These are phyloP conservation scores for Lachnellula cervina DNA, from an alignment of 2,329 filamentous ascomycete genomes.

Conservation along the genomic window DNA sequence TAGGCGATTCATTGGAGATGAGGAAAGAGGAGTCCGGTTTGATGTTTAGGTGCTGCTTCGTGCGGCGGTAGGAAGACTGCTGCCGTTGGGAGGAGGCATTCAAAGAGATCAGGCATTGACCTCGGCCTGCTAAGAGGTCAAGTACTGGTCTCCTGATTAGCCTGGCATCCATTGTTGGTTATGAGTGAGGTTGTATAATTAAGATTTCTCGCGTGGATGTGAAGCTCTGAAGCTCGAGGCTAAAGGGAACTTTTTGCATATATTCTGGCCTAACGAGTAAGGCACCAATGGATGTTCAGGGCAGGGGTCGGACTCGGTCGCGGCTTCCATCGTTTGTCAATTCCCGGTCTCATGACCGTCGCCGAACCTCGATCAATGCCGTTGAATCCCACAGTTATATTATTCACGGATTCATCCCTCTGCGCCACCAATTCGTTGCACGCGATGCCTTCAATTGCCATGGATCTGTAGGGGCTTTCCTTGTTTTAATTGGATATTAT, in stretches of 20 bases:
- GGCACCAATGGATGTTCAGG: no score
- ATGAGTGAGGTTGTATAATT: neutral
- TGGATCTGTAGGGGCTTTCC: slow-evolving; percentile 3
- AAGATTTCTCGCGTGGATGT: neutral
- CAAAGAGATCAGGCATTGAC: slow-evolving; percentile 25
- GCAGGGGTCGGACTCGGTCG: no score
- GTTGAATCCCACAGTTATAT: slow-evolving; percentile 16
- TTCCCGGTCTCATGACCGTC: no score
- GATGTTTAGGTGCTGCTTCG: slow-evolving; percentile 42
- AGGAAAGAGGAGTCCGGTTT: slow-evolving; percentile 58
- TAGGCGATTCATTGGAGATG: slow-evolving; percentile 28
- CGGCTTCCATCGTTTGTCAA: no score
- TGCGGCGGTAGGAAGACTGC: slow-evolving; percentile 32
- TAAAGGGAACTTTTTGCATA: slow-evolving; percentile 6
- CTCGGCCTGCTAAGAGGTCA: slow-evolving; percentile 23
- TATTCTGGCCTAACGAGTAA: neutral
- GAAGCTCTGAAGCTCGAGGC: neutral
- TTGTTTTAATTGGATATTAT: neutral
- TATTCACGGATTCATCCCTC: neutral
- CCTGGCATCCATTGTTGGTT: slow-evolving; percentile 27
- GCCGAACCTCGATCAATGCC: no score
- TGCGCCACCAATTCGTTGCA: slow-evolving; percentile 4
- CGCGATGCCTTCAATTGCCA: slow-evolving; percentile 11
- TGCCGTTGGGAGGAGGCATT: slow-evolving; percentile 27
- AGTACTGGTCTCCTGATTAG: slow-evolving; percentile 28